A percentile compares a stretch with the other conserved stretches of the same genome.
These are phyloP conservation scores for Pythium dissotocum DNA, from an alignment of 352 stramenopile genomes.

Conservation along the genomic window DNA sequence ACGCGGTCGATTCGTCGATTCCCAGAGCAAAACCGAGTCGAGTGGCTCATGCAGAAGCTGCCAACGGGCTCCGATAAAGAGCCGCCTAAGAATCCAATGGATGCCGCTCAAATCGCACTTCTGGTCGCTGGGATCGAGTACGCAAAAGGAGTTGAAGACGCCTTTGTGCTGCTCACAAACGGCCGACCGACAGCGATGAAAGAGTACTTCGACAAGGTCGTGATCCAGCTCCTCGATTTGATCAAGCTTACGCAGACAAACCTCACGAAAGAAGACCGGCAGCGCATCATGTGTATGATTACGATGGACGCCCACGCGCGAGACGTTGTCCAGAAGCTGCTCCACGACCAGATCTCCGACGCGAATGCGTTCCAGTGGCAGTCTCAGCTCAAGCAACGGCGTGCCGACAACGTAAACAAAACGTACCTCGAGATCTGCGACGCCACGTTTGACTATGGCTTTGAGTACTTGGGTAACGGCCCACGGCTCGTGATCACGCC, in stretches of 20 bases:
- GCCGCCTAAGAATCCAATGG: conserved; percentile 52
- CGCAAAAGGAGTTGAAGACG: conserved; percentile 78
- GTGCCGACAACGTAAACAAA: conserved; percentile 42
- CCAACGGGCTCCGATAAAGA: conserved; percentile 28
- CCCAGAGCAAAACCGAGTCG: conserved; percentile 84
- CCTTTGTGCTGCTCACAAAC: conserved; percentile 64
- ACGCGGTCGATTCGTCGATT: conserved; percentile 87
- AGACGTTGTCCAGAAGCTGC: conserved; percentile 91
- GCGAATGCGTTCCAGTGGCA: conserved; percentile 91
- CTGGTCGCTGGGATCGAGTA: conserved; percentile 92
- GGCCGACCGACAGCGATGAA: conserved; percentile 83
- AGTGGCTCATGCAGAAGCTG: conserved; percentile 92
- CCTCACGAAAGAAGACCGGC: conserved; percentile 86
- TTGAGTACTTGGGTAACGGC: conserved; percentile 95
- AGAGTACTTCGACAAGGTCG: conserved; percentile 82
- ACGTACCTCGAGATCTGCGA: conserved; percentile 90
- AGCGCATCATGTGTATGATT: conserved; percentile 94
- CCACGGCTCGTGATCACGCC: conserved; percentile 93
- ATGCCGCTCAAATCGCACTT: conserved; percentile 92
- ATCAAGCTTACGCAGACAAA: conserved; percentile 89
- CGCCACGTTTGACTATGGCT: conserved; percentile 93
- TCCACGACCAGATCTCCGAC: conserved; percentile 81
- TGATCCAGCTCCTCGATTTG: conserved; percentile 91
- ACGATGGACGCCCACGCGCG: conserved; percentile 93
- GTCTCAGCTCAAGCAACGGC: conserved; percentile 90